Base-by-base conservation (phyloP, 345 rosid species). In the Abelmoschus esculentus region DNA sequence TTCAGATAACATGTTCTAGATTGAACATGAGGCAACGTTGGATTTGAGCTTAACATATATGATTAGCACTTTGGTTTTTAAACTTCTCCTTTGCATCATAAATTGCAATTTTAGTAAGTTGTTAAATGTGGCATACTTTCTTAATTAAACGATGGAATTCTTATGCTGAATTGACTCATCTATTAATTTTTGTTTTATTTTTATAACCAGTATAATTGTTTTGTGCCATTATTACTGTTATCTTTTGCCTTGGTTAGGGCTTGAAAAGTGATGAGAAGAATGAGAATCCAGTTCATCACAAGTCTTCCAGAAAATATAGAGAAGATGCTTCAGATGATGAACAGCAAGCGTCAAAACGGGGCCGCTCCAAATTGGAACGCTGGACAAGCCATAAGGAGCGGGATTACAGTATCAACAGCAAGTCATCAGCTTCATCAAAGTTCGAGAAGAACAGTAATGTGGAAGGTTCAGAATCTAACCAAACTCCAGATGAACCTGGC, bases 301-400 rank as follows among this genome's bases (percentile, higher is more conserved):
- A 79, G 66, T 46, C 87, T 67, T 75, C 88, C 72, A 85, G 82
- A 77, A 88, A 82, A 74, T 82, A 67, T 61, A 86, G 68, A 75
- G 89, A 85, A 76, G 89, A 82, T 63, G 84, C 78, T 65, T 81
- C 93, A 3, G 97, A 91, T 67, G 97, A 90, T 46, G 98, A 95
- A 74, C 92, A 76, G 57, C 87, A 78, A 72, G 90, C 87, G 70
- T 86, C 90, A 18, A 88, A 81, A 81, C 84, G 87, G 75, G 97
- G 99, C 55, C 92, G 92, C 56, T 87, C 96, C 29, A 90, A 92
- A 78, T 67, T 92, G 79, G 99, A 95, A 77, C 93, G 92, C 17
- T 95, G 99, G 99, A 82, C 89, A 2, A 95, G 97, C 89, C 96
- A 95, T 66, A 86, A 80, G 78, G 96, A 92, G 86, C 86, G 87